Evolutionary conservation across 1,139 yeast genomes (phyloP).

Genomic region (Diutina sp.): DNA sequence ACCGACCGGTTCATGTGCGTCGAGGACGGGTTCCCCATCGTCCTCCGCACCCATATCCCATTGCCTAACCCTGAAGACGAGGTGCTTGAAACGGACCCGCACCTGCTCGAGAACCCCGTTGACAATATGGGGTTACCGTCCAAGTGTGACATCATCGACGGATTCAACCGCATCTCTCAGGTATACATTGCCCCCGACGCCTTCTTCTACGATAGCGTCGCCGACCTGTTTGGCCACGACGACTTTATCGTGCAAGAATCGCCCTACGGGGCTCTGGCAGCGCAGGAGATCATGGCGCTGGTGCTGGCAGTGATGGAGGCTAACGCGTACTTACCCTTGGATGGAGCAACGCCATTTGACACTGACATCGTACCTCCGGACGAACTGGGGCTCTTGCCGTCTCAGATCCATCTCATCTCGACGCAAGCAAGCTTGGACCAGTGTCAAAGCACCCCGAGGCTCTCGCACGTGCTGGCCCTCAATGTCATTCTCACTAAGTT

Average conservation of each 20-base stretch:
- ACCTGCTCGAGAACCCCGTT: background rate
- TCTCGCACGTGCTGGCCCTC: background rate
- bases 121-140: background rate
- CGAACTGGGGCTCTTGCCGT: slow-evolving; percentile 9
- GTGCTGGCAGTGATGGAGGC: slow-evolving; percentile 7
- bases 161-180: background rate
- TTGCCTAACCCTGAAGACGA: background rate
- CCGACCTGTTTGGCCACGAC: background rate
- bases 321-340: slow-evolving; percentile 1
- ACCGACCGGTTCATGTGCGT: slow-evolving; percentile 28
- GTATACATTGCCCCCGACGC: background rate
- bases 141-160: background rate
- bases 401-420: slow-evolving; percentile 6
- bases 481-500: background rate
- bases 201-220: background rate
- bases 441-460: background rate
- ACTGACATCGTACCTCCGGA: slow-evolving; percentile 3
- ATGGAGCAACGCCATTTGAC: background rate
- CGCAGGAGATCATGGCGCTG: slow-evolving; percentile 7
- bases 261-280: background rate
- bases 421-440: background rate
- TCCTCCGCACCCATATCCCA: background rate
- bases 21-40: slow-evolving; percentile 14
- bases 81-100: background rate
- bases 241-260: background rate